Conservation (phyloP, 2,329 filamentous ascomycete species). For the Penicillium occitanis region DNA sequence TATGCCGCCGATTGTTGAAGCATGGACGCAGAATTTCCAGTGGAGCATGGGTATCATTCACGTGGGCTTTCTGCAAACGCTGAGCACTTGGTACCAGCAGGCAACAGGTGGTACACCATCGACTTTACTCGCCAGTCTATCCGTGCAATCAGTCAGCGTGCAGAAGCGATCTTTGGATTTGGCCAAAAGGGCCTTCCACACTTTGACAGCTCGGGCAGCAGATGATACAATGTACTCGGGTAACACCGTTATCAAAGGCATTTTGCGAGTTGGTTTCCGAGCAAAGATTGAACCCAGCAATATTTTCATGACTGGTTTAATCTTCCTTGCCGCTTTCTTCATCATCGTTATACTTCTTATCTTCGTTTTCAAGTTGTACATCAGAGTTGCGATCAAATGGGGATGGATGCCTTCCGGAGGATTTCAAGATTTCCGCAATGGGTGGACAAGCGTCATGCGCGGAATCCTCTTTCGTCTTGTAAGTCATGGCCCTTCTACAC, state of each 20-base stretch:
- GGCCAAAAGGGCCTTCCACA: conserved; percentile 34
- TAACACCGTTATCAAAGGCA: conserved; percentile 66
- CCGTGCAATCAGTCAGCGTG: conserved; percentile 75
- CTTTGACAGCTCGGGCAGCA: conserved; percentile 58
- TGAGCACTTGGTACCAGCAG: conserved; percentile 94
- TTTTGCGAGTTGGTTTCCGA: conserved; percentile 84
- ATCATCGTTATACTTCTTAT: conserved; percentile 71
- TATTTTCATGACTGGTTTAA: conserved; percentile 86
- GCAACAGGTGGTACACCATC: conserved; percentile 84
- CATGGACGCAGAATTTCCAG: conserved; percentile 97
- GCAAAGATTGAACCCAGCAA: conserved; percentile 85
- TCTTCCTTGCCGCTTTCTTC: conserved; percentile 85
- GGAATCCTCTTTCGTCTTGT: conserved; percentile 84
- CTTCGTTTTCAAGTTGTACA: conserved; percentile 74
- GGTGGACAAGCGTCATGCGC: conserved; percentile 89
- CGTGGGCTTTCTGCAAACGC: conserved; percentile 77
- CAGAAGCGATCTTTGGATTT: conserved; percentile 61
- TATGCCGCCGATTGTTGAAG: conserved; percentile 81
- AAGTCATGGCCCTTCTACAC: conserved; percentile 28
- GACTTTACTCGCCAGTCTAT: conserved; percentile 73
- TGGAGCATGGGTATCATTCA: conserved; percentile 97
- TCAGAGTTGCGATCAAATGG: conserved; percentile 71
- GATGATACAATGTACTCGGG: conserved; percentile 51
- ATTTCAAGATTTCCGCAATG: conserved; percentile 90
- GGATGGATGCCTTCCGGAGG: conserved; percentile 79